Evolutionary conservation across 2,329 filamentous ascomycete genomes (phyloP).

Genomic region (Exophiala mesophila): DNA sequence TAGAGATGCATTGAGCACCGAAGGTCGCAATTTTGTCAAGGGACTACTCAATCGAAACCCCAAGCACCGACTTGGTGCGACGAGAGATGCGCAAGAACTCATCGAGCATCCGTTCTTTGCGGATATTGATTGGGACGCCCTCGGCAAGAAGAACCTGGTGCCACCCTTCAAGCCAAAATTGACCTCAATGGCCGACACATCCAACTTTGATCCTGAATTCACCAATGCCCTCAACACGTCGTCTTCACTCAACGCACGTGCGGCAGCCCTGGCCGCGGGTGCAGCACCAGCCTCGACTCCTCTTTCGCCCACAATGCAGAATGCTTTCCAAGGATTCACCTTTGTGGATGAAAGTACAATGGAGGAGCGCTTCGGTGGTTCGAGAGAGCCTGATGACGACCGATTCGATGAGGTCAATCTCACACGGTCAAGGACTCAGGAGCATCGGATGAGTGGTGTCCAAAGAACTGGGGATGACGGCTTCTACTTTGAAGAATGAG

Average conservation of each 20-base stretch:
- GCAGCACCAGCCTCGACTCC: constrained; percentile 82
- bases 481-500: constrained; percentile 24
- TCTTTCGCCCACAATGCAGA: constrained; percentile 89
- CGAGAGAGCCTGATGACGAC: constrained; percentile 32
- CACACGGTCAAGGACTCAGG: constrained; percentile 21
- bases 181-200: constrained; percentile 92
- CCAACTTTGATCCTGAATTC: constrained; percentile 98
- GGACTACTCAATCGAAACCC: constrained; percentile 94
- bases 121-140: constrained; percentile 86
- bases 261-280: constrained; percentile 77
- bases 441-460: constrained; percentile 42
- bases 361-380: constrained; percentile 69
- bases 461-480: constrained; percentile 33
- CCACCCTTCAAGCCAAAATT: constrained; percentile 97
- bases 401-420: constrained; percentile 20
- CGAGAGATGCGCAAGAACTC: constrained; percentile 84
- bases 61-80: constrained; percentile 87
- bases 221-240: constrained; percentile 88
- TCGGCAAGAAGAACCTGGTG: constrained; percentile 85
- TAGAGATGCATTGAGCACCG: constrained; percentile 85
- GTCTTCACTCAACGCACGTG: constrained; percentile 83
- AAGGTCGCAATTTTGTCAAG: constrained; percentile 97
- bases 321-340: constrained; percentile 97
- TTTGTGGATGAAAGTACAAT: constrained; percentile 98
- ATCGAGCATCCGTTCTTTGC: constrained; percentile 92